Conservation (phyloP, 805 yeast genomes). For the Nakazawaea ishiwadae region DNA sequence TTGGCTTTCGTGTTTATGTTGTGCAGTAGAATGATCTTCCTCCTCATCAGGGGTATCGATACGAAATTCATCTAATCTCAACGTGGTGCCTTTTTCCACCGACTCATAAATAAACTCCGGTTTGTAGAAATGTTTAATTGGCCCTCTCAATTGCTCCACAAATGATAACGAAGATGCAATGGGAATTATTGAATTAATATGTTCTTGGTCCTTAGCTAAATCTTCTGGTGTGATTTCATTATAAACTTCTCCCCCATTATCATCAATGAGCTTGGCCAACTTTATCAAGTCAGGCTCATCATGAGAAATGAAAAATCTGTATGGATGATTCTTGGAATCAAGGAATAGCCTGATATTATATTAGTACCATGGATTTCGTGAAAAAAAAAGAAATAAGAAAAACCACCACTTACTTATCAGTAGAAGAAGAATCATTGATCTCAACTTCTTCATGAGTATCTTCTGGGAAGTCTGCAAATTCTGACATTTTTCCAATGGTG, state of each 20-base stretch:
- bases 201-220: slow-evolving; percentile 2
- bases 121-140: slow-evolving; percentile 2
- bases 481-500: slow-evolving; percentile 4
- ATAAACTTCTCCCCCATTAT: slow-evolving; percentile 16
- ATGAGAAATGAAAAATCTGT: slow-evolving; percentile 4
- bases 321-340: not conserved
- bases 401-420: not conserved
- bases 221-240: slow-evolving; percentile 2
- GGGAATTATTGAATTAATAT: slow-evolving; percentile 9
- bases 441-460: not conserved
- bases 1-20: too few species aligned
- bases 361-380: not conserved
- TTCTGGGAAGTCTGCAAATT: slow-evolving; percentile 9
- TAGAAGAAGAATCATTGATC: not conserved
- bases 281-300: slow-evolving; percentile 12
- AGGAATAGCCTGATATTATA: slow-evolving; percentile 5
- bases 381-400: not conserved
- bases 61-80: slow-evolving; percentile 9
- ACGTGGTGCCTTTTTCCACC: slow-evolving; percentile 10
- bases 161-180: slow-evolving; percentile 4
- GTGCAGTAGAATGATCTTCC: too few species aligned
- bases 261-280: slow-evolving; percentile 12
- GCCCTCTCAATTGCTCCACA: not conserved
- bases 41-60: too few species aligned
- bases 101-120: slow-evolving; percentile 15